Conservation (phyloP, 768 basidiomycete species). For the Dentipellis fragilis region DNA sequence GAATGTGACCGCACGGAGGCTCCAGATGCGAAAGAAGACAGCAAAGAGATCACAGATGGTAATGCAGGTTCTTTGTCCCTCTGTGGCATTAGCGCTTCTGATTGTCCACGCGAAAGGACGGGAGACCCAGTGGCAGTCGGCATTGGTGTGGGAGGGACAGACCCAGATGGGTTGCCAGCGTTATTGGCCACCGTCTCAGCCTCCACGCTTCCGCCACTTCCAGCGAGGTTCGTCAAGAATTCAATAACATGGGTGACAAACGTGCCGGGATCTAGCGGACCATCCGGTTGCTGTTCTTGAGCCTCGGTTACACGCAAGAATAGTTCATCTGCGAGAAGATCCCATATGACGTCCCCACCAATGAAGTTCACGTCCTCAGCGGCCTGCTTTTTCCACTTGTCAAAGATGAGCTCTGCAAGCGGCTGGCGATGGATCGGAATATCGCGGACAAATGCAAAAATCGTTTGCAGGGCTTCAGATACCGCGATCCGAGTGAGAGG, state of each 20-base stretch:
- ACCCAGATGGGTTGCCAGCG: conserved; percentile 4
- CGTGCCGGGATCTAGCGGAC: conserved; percentile 9
- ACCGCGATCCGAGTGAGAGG: conserved; percentile 46
- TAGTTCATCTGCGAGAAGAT: conserved; percentile 17
- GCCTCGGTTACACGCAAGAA: conserved; percentile 19
- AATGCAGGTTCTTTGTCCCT: conserved; percentile 37
- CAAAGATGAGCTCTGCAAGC: conserved; percentile 42
- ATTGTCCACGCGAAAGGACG: conserved; percentile 45
- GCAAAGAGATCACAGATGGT: conserved; percentile 53
- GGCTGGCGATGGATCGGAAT: conserved; percentile 53
- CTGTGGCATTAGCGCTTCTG: conserved; percentile 32
- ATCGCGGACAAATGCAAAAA: conserved; percentile 60
- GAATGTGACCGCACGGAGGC: conserved; percentile 49
- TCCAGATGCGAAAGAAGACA: conserved; percentile 50
- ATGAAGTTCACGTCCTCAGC: conserved; percentile 7
- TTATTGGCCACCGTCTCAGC: conserved; percentile 10
- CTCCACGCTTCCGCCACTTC: conserved; percentile 3
- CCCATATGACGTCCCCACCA: conserved; percentile 14
- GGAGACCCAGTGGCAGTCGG: conserved; percentile 34
- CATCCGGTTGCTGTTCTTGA: conserved; percentile 34
- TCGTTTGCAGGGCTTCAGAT: conserved; percentile 44
- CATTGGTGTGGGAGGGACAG: conserved; percentile 6
- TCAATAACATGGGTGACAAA: conserved; percentile 8
- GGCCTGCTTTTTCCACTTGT: conserved; percentile 31
- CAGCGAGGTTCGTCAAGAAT: conserved; percentile 7